Evolutionary conservation across 2,329 filamentous ascomycete species (phyloP).

Genomic region (Diaporthe batatas): DNA sequence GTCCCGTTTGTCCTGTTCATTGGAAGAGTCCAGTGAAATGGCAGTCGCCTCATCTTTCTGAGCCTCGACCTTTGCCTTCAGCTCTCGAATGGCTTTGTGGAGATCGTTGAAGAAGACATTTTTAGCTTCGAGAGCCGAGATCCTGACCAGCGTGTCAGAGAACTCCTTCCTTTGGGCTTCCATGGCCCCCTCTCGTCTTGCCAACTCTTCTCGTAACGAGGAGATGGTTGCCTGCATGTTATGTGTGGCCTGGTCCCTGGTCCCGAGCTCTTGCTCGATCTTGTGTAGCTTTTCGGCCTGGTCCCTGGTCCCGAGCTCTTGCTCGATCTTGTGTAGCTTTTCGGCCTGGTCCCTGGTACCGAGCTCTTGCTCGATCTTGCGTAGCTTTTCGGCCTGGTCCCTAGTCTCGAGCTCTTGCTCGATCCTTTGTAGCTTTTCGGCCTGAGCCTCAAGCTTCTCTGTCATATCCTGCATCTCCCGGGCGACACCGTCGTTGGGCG

Average conservation of each 20-base stretch:
- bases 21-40: neutral
- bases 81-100: neutral
- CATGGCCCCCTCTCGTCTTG: neutral
- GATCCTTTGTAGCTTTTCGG: neutral
- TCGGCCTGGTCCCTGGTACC: neutral
- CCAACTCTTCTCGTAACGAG: neutral
- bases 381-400: neutral
- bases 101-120: neutral
- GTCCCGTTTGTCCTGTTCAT: neutral
- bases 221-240: conserved; percentile 9
- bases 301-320: neutral
- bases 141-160: neutral
- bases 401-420: neutral
- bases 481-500: neutral
- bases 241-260: neutral
- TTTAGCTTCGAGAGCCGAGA: neutral
- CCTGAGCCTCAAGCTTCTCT: neutral
- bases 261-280: neutral
- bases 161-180: neutral
- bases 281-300: neutral
- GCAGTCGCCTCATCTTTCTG: neutral
- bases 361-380: neutral
- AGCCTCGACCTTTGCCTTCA: neutral
- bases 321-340: neutral
- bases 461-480: neutral